phyloP scores from a whole-genome alignment of 345 rosid genomes.

The Carallia brachiata region DNA sequence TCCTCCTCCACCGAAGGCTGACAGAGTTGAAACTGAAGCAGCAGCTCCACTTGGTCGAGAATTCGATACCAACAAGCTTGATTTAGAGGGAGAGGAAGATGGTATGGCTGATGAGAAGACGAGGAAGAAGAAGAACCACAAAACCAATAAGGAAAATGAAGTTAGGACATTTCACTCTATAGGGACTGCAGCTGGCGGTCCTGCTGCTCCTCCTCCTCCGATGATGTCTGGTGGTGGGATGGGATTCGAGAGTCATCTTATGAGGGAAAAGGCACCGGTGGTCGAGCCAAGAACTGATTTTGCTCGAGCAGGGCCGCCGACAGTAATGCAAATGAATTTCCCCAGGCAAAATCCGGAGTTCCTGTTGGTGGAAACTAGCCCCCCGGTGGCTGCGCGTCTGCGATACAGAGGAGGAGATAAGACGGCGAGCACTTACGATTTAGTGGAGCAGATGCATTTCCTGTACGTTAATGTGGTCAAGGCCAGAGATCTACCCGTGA shows the following conservation, averaged over 20 bases:
- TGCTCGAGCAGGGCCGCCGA: constrained; percentile 32
- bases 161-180: constrained; percentile 75
- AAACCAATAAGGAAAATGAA: constrained; percentile 52
- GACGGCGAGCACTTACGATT: constrained; percentile 27
- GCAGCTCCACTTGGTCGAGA: constrained; percentile 33
- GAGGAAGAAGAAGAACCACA: constrained; percentile 35
- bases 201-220: constrained; percentile 35
- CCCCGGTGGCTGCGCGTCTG: constrained; percentile 42
- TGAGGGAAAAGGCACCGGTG: constrained; percentile 21
- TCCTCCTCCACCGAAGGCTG: constrained; percentile 8
- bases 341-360: constrained; percentile 44
- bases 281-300: constrained; percentile 32
- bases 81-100: constrained; percentile 26
- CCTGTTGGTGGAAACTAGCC: constrained; percentile 37
- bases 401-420: constrained; percentile 34
- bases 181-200: constrained; percentile 42
- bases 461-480: constrained; percentile 33
- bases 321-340: constrained; percentile 31
- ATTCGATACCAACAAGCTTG: constrained; percentile 25
- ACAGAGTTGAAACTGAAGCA: constrained; percentile 19
- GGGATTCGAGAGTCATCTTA: constrained; percentile 17
- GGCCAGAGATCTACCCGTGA: constrained; percentile 31
- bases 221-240: constrained; percentile 21
- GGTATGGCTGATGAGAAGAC: constrained; percentile 15
- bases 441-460: constrained; percentile 33